A percentile compares a stretch with the other conserved stretches of the same genome.
phyloP scores from a whole-genome alignment of 2,329 filamentous ascomycete species.

The Venturia asperata region DNA sequence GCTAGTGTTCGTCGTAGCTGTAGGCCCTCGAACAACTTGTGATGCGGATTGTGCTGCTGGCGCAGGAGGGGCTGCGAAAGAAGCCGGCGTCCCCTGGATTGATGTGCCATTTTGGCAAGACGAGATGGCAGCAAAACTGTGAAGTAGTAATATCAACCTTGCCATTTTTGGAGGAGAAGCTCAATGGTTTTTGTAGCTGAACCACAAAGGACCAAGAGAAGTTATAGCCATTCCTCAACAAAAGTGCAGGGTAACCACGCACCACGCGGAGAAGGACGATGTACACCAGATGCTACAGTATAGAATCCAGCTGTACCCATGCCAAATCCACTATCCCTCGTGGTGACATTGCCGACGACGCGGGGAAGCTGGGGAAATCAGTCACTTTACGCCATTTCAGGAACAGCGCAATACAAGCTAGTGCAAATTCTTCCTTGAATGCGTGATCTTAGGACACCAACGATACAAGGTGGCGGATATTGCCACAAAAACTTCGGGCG shows the following conservation, averaged over 20 bases:
- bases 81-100: not conserved
- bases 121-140: not conserved
- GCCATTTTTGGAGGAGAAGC: not conserved
- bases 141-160: not conserved
- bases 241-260: not conserved
- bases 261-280: not conserved
- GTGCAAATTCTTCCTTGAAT: not conserved
- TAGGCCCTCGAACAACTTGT: not conserved
- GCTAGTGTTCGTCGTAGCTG: not conserved
- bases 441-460: not conserved
- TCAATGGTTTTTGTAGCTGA: not conserved
- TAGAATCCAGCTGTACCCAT: not conserved
- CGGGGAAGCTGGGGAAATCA: conserved; percentile 1
- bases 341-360: not conserved
- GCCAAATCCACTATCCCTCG: not conserved
- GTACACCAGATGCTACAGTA: not conserved
- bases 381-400: not conserved
- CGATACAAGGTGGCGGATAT: not conserved
- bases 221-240: not conserved
- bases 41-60: not conserved
- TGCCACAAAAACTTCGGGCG: not conserved
- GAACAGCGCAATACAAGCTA: not conserved
- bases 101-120: not conserved
- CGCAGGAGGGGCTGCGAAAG: not conserved
- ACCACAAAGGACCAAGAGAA: not conserved